Evolutionary conservation across 1,284 basidiomycete genomes (phyloP), one percentile per base, ranked within the genome.

Genomic region (Athelia psychrophila): DNA sequence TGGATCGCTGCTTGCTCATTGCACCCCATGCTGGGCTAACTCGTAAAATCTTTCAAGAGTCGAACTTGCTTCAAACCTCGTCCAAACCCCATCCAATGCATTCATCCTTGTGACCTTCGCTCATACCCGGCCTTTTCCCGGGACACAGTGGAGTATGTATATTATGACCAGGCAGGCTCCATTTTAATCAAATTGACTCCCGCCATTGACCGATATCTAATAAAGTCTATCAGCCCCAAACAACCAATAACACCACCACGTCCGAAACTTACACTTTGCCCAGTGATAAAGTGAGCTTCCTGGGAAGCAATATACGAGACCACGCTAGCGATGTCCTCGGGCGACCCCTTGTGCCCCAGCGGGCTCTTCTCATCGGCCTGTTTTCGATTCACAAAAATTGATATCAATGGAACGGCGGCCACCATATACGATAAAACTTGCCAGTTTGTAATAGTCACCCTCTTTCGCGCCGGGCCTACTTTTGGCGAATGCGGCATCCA

Each of bases 181-280:
- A 13, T 30, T 13, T 30, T 30, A 42, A 16, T 42, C 38, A n/a
- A 42, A 42, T 6, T 42, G 20, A 42, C 8, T 18, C n/a, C 38
- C 38, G 9, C 38, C 38, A 22, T 42, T 22, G 38, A n/a, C 16
- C 38, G 38, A 42, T n/a, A 42, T 6, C 38, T 42, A 30, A 5
- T 6, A 30, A 30, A 13, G 27, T 13, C 13, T 13, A 13, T 30
- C 27, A 30, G 13, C n/a, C n/a, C n/a, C 65, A 47, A 62, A 60
- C 12, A 63, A 55, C 27, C 50, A 27, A 49, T 2, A 62, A 62
- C 19, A 56, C 65, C n/a, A 12, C 60, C 12, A 62, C 65, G 0
- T n/a, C n/a, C 36, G 42, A 44, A 20, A 52, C 51, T n/a, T 38
- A 57, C 35, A 16, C 33, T 27, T 22, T 27, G 48, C 22, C 57